Evolutionary conservation across 2,329 filamentous ascomycete species (phyloP).

Genomic region (Pseudogymnoascus sp.): DNA sequence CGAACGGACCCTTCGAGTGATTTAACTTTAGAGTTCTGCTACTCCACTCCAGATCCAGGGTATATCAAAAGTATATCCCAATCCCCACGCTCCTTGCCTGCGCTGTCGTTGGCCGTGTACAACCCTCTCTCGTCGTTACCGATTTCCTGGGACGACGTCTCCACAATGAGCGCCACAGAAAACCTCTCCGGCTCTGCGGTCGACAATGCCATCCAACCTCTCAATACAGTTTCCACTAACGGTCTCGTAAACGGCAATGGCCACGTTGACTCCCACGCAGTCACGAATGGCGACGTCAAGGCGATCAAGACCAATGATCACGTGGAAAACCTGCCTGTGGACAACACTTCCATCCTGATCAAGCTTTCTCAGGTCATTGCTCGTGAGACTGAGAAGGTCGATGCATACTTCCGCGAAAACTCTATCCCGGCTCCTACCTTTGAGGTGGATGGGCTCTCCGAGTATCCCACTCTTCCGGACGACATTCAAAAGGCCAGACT

Average conservation of each 20-base stretch:
- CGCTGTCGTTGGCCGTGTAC: not conserved
- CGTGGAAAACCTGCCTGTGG: not conserved
- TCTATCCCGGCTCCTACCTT: constrained; percentile 39
- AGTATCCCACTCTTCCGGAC: constrained; percentile 42
- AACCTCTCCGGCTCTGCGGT: not conserved
- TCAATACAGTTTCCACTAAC: not conserved
- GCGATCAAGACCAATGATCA: not conserved
- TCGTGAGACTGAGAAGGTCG: constrained; percentile 42
- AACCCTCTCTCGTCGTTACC: not conserved
- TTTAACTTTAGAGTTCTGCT: not conserved
- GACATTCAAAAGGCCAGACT: constrained; percentile 40
- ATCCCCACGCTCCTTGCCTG: not conserved
- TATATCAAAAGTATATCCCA: not conserved
- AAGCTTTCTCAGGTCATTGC: constrained; percentile 42
- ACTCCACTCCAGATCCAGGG: not conserved
- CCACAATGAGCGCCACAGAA: not conserved
- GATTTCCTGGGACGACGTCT: constrained; percentile 7
- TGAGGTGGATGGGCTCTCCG: constrained; percentile 36
- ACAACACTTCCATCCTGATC: constrained; percentile 33
- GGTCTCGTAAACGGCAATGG: not conserved
- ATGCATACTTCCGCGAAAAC: constrained; percentile 39
- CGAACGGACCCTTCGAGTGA: not conserved
- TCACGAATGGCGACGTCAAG: not conserved
- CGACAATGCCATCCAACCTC: not conserved
- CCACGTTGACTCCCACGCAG: not conserved